phyloP scores from a whole-genome alignment of 2,329 filamentous ascomycete genomes.

The Monosporascus sp. region DNA sequence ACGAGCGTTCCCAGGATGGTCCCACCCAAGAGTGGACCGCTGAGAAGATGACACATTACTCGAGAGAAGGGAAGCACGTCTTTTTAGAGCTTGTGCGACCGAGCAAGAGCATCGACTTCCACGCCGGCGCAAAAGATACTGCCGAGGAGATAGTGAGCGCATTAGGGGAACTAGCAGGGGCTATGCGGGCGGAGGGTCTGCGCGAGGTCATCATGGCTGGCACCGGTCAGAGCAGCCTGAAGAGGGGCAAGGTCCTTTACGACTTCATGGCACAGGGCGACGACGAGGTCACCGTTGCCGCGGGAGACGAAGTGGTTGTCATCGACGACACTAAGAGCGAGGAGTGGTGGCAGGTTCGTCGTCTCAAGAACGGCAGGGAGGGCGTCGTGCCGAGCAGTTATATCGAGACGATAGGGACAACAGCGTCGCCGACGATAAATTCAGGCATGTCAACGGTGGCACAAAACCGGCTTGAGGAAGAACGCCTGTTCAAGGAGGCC shows the following conservation, averaged over 20 bases:
- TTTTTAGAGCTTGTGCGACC: constrained; percentile 90
- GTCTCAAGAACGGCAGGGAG: constrained; percentile 86
- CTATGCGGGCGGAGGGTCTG: constrained; percentile 74
- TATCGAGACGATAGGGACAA: constrained; percentile 75
- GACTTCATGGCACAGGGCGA: constrained; percentile 96
- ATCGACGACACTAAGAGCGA: constrained; percentile 89
- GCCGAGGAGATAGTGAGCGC: constrained; percentile 87
- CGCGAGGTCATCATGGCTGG: constrained; percentile 82
- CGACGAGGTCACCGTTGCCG: constrained; percentile 88
- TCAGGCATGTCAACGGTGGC: constrained; percentile 62
- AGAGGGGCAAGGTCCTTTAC: constrained; percentile 83
- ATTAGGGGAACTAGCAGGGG: constrained; percentile 84
- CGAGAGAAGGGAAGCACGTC: constrained; percentile 94
- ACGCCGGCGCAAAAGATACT: constrained; percentile 94
- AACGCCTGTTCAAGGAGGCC: constrained; percentile 76
- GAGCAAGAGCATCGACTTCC: constrained; percentile 93
- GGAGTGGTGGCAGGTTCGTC: constrained; percentile 96
- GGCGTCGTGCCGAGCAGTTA: constrained; percentile 97
- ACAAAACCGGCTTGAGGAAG: constrained; percentile 74
- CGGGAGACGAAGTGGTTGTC: constrained; percentile 86
- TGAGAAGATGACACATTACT: constrained; percentile 95
- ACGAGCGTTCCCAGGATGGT: constrained; percentile 77
- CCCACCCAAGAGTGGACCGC: constrained; percentile 89
- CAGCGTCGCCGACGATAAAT: constrained; percentile 47
- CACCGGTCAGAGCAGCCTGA: constrained; percentile 60